phyloP scores from a whole-genome alignment of 2,329 filamentous ascomycete genomes.

The Niveomyces coronatus region DNA sequence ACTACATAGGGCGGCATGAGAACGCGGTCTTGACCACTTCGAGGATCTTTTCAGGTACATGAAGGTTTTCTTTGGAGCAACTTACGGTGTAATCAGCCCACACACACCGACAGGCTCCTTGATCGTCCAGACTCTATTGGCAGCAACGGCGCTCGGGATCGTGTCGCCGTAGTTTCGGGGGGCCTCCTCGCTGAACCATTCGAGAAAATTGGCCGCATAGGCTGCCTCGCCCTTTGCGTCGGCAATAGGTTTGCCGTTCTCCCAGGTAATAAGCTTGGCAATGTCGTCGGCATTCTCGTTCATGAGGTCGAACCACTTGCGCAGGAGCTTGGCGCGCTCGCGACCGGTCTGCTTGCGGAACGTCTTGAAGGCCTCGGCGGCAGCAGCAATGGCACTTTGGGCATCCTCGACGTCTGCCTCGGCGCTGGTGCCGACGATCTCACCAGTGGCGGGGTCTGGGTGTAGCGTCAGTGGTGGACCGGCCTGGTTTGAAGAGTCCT shows the following conservation, averaged over 20 bases:
- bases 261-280: conserved; percentile 74
- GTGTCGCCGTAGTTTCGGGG: conserved; percentile 64
- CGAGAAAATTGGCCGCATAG: conserved; percentile 66
- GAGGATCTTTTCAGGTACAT: no score
- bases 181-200: conserved; percentile 76
- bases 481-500: conserved; percentile 1
- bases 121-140: conserved; percentile 66
- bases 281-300: conserved; percentile 70
- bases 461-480: not conserved
- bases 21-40: no score
- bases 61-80: not conserved
- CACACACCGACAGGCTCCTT: conserved; percentile 81
- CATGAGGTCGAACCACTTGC: conserved; percentile 75
- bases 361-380: conserved; percentile 59
- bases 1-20: conserved; percentile 20
- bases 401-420: conserved; percentile 76
- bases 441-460: conserved; percentile 71
- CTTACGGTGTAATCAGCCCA: conserved; percentile 65
- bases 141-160: conserved; percentile 58
- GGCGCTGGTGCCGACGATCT: conserved; percentile 71
- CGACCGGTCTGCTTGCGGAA: conserved; percentile 66
- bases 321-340: conserved; percentile 61
- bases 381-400: conserved; percentile 73
- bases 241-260: conserved; percentile 77
- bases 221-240: conserved; percentile 63